Base-by-base conservation (phyloP, 441 rosid species). In the Adansonia gregorii region DNA sequence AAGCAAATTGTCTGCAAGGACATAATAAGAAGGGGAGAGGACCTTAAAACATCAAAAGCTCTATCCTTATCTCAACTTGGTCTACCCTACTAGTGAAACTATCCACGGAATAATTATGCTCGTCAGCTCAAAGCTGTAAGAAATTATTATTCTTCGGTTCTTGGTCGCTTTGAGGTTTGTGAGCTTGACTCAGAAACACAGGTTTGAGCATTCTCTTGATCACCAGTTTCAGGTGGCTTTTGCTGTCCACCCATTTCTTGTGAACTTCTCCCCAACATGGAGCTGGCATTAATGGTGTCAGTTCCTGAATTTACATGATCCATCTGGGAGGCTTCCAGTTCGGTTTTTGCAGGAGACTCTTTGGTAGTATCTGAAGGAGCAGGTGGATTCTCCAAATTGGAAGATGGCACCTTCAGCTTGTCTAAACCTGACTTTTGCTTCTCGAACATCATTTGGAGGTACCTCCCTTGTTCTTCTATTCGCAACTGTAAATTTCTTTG, bases 371-470 rank as follows among this genome's bases (percentile, higher is more conserved):
- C 84, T 14, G 76, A 75, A 74, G 87, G 77, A 49, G 80, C 41
- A 0, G 87, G 81, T 14, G 79, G 80, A 72, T 87, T 80, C 75
- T 82, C 91, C 80, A 74, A 78, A 78, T 81, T 72, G 75, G 92
- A 89, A 58, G 94, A 82, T 7, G 92, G 75, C 51, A 83, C 82
- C 85, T 89, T 88, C 66, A 81, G 82, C 88, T 83, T 85, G 82
- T 83, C 83, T 17, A 81, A 72, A 76, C 91, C 92, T 1, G 96
- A 85, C 79, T 86, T 89, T 84, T 94, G 98, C 83, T 90, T 91
- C 92, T 95, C 98, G 56, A 95, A 95, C 95, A 95, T 95, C 97
- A 86, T 89, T 80, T 95, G 98, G 74, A 93, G 93, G 87, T 89
- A 82, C 88, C 87, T 90, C 75, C 98, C 98, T 82, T 95, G 97